Percentiles rank a stretch among this genome's conserved stretches.
These are phyloP conservation scores for Blastocystis sp. DNA, from an alignment of 352 stramenopile genomes.

Conservation along the genomic window DNA sequence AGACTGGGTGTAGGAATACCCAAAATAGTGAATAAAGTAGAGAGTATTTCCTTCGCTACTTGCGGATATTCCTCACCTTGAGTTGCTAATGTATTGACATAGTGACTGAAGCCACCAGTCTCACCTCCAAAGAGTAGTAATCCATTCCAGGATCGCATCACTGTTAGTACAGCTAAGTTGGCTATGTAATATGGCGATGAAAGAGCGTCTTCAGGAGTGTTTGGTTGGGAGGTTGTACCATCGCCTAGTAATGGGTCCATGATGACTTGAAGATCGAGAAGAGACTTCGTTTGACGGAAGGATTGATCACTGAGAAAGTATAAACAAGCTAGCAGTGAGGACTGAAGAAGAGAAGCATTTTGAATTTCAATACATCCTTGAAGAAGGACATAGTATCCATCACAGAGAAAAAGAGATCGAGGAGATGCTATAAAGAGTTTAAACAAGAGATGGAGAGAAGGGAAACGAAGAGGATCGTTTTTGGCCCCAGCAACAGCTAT, in stretches of 20 bases:
- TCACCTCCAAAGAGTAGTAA: constrained; percentile 21
- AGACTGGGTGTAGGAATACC: constrained; percentile 26
- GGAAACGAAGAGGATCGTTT: neutral
- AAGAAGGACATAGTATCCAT: neutral
- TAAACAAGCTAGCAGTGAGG: constrained; percentile 6
- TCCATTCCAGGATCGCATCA: constrained; percentile 36
- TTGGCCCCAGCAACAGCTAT: neutral
- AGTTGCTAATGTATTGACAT: constrained; percentile 5
- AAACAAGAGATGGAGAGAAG: constrained; percentile 4
- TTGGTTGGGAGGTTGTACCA: neutral
- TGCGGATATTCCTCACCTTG: neutral
- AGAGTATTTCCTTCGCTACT: constrained; percentile 19
- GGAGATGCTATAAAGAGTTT: neutral
- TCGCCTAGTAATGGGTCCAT: constrained; percentile 19
- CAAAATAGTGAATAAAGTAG: neutral
- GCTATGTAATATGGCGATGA: constrained; percentile 3
- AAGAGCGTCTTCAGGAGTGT: neutral
- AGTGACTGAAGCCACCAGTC: neutral
- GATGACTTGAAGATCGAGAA: constrained; percentile 25
- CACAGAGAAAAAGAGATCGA: neutral
- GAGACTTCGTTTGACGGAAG: constrained; percentile 16
- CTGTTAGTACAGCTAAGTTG: constrained; percentile 15
- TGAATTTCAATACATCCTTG: constrained; percentile 3
- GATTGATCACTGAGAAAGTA: neutral
- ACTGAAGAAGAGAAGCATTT: constrained; percentile 24